Evolutionary conservation across 2,329 filamentous ascomycete genomes (phyloP).

Genomic region (Aotearoamyces nothofagi): DNA sequence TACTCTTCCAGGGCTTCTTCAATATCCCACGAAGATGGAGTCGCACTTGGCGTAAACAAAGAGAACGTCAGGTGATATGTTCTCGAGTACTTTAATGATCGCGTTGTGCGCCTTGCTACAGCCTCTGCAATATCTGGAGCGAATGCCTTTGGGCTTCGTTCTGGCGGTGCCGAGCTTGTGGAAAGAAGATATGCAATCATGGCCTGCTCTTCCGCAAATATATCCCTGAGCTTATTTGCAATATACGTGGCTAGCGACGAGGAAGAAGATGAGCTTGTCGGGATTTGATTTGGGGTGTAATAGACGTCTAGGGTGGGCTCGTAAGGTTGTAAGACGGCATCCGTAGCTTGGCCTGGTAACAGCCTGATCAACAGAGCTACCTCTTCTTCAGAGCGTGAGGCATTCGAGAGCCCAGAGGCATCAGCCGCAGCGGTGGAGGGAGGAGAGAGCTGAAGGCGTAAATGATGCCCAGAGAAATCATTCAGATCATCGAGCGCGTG

Average conservation of each 20-base stretch:
- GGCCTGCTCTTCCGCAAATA: constrained; percentile 80
- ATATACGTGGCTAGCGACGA: constrained; percentile 70
- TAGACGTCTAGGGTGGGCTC: constrained; percentile 60
- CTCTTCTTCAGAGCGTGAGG: constrained; percentile 25
- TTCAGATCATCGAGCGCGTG: constrained; percentile 75
- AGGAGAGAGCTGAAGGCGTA: constrained; percentile 53
- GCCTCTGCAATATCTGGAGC: constrained; percentile 36
- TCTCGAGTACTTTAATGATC: constrained; percentile 79
- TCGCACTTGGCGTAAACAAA: constrained; percentile 66
- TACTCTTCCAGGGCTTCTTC: constrained; percentile 68
- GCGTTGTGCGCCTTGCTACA: constrained; percentile 56
- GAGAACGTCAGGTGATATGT: constrained; percentile 96
- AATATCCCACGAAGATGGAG: constrained; percentile 83
- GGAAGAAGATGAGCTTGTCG: constrained; percentile 52
- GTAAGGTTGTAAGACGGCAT: constrained; percentile 52
- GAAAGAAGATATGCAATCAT: constrained; percentile 65
- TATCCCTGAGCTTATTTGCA: constrained; percentile 57
- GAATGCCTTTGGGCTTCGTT: constrained; percentile 29
- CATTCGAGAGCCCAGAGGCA: constrained; percentile 18
- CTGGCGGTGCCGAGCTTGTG: constrained; percentile 35
- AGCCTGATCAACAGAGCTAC: constrained; percentile 59
- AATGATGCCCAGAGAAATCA: constrained; percentile 71
- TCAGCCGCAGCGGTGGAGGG: constrained; percentile 11
- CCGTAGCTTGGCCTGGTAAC: constrained; percentile 41
- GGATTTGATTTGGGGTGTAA: constrained; percentile 55